A percentile compares a stretch with the other conserved stretches of the same genome.
Conservation (phyloP, 148 eudicot species). For the Vaccinium corymbosum region DNA sequence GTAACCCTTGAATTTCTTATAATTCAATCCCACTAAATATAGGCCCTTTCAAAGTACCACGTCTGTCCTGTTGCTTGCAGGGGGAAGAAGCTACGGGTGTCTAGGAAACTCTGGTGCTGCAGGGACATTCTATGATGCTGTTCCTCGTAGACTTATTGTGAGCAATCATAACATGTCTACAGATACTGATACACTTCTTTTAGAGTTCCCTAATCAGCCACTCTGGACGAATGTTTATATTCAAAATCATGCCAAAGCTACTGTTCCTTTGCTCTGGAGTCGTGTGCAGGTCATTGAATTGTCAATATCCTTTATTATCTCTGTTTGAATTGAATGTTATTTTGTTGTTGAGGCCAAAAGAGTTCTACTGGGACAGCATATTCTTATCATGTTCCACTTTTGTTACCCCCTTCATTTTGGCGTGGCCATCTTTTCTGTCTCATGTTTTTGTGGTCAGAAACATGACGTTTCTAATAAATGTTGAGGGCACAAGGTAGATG, state of each 20-base stretch:
- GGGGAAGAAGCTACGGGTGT: slow-evolving; percentile 91
- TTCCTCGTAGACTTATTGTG: slow-evolving; percentile 67
- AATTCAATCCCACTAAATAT: not conserved
- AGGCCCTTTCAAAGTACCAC: not conserved
- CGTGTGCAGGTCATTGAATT: slow-evolving; percentile 73
- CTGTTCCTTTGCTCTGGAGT: slow-evolving; percentile 90
- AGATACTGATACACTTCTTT: slow-evolving; percentile 75
- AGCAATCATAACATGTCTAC: slow-evolving; percentile 75
- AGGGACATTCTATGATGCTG: slow-evolving; percentile 84
- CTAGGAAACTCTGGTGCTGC: slow-evolving; percentile 83
- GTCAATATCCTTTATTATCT: not conserved
- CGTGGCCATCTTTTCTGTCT: not conserved
- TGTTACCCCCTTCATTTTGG: not conserved
- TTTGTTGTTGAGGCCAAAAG: not conserved
- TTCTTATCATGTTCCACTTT: not conserved
- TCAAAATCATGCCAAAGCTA: slow-evolving; percentile 64
- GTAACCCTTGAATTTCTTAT: not conserved
- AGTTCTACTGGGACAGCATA: not conserved
- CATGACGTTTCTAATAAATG: not conserved
- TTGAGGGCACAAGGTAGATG: not conserved
- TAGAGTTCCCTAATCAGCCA: slow-evolving; percentile 84
- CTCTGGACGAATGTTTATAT: slow-evolving; percentile 79
- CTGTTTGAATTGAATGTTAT: not conserved
- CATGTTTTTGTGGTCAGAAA: not conserved
- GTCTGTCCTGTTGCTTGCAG: slow-evolving; percentile 31